Conservation (phyloP, 1,139 yeast genomes). For the Pichia sp. region DNA sequence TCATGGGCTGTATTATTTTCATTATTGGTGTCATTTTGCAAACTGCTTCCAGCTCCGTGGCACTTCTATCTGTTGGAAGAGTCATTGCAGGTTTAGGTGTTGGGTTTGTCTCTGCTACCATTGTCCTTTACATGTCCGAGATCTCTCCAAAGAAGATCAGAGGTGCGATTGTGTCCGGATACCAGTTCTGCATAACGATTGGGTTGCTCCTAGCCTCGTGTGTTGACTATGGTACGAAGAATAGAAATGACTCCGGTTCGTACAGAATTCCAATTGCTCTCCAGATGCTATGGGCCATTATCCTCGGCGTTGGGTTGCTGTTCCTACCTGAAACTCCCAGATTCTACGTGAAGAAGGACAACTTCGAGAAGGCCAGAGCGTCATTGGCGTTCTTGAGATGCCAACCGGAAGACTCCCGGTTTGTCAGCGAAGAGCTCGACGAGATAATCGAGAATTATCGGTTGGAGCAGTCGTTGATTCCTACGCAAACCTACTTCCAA, state of each 20-base stretch:
- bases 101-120: constrained; percentile 61
- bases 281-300: constrained; percentile 52
- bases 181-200: constrained; percentile 63
- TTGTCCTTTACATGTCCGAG: constrained; percentile 69
- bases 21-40: constrained; percentile 59
- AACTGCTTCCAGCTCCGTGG: constrained; percentile 46
- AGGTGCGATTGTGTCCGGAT: constrained; percentile 66
- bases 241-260: constrained; percentile 47
- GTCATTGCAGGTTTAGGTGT: constrained; percentile 64
- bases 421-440: constrained; percentile 38
- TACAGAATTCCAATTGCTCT: constrained; percentile 61
- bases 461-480: constrained; percentile 35
- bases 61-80: constrained; percentile 53
- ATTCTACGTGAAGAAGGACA: constrained; percentile 47
- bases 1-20: constrained; percentile 51
- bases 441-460: constrained; percentile 42
- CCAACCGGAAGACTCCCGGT: constrained; percentile 38
- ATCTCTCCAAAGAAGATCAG: constrained; percentile 64
- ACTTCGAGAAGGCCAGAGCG: constrained; percentile 42
- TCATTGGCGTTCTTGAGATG: constrained; percentile 43
- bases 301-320: constrained; percentile 51
- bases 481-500: constrained; percentile 27
- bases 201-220: constrained; percentile 68
- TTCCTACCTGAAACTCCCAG: constrained; percentile 69
- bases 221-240: constrained; percentile 61